Evolutionary conservation across 176 grass and related monocot species (phyloP), one percentile per base, ranked within the genome.

Genomic region (Themeda triandra): DNA sequence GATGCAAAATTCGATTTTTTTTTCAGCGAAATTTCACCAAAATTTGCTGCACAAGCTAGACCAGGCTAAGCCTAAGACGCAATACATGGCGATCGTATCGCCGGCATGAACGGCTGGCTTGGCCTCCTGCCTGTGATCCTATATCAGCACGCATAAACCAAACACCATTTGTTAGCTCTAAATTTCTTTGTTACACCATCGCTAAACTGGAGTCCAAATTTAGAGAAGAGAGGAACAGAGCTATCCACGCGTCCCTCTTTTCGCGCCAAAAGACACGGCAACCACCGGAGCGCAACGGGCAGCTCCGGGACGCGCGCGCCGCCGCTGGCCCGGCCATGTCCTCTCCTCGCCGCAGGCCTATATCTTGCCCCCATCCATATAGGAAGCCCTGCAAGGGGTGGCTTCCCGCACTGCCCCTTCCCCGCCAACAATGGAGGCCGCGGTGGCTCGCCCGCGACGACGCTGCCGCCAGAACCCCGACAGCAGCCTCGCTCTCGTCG

Each of bases 321-420:
- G 29, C 82, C 82, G 35, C 72, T 74, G 13, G 18, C 10, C 7
- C 68, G 10, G 10, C 14, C 68, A 13, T 75, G 59, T 24, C 15
- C 25, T 19, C 15, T 9, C 42, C 8, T 84, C 27, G 33, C 68
- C 76, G 66, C 12, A 17, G 45, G 53, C 24, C 83, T 92, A 89
- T 89, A 80, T 89, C 44, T 75, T 78, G 19, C 39, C 46, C 56
- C 4, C 62, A 33, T 71, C 83, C 83, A 85, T 85, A 74, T 67
- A 87, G 87, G 35, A 71, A 56, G 72, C 64, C 66, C 15, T 17
- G 41, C 42, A 44, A 75, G 82, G 71, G 85, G 91, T 75, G 78
- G 84, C 86, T 77, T 25, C 72, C 39, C 82, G 63, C 49, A 68
- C 54, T 70, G 70, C 80, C 44, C 54, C 77, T 83, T 71, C 37